phyloP scores from a whole-genome alignment of 2,329 filamentous ascomycete genomes.

The Westerdykella aurantiaca region DNA sequence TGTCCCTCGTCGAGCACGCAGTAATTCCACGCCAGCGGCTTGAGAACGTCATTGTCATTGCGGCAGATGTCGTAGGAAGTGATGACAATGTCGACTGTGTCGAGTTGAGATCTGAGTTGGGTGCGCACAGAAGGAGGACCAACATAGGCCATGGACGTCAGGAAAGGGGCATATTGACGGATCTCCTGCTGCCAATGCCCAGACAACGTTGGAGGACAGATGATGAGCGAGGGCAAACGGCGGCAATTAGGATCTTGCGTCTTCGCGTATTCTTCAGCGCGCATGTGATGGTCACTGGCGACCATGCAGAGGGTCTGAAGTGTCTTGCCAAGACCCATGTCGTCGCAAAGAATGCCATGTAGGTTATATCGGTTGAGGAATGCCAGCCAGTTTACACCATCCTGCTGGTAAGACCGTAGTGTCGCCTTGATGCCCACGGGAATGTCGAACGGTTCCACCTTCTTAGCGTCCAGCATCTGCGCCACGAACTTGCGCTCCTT shows the following conservation, averaged over 20 bases:
- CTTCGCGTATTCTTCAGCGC: conserved; percentile 82
- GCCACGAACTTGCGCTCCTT: conserved; percentile 93
- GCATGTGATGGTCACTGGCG: conserved; percentile 90
- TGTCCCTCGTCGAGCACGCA: conserved; percentile 96
- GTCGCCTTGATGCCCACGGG: conserved; percentile 97
- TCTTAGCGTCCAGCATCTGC: conserved; percentile 93
- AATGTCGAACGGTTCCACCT: conserved; percentile 88
- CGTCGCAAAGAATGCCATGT: conserved; percentile 95
- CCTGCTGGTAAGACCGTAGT: conserved; percentile 93
- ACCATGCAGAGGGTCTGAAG: conserved; percentile 97
- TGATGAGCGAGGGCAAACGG: conserved; percentile 81
- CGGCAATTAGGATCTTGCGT: conserved; percentile 73
- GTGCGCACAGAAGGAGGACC: conserved; percentile 78
- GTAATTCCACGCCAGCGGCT: conserved; percentile 90
- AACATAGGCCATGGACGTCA: conserved; percentile 84
- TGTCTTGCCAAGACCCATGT: conserved; percentile 98
- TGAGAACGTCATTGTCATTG: conserved; percentile 84
- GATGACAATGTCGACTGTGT: conserved; percentile 83
- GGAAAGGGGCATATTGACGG: conserved; percentile 89
- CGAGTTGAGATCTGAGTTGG: conserved; percentile 62
- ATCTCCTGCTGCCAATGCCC: conserved; percentile 99
- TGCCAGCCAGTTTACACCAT: conserved; percentile 96
- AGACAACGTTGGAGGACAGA: conserved; percentile 91
- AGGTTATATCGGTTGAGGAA: conserved; percentile 98
- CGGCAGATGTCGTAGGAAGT: conserved; percentile 98